phyloP scores from a whole-genome alignment of 768 basidiomycete species.

The Tulasnella sp. region DNA sequence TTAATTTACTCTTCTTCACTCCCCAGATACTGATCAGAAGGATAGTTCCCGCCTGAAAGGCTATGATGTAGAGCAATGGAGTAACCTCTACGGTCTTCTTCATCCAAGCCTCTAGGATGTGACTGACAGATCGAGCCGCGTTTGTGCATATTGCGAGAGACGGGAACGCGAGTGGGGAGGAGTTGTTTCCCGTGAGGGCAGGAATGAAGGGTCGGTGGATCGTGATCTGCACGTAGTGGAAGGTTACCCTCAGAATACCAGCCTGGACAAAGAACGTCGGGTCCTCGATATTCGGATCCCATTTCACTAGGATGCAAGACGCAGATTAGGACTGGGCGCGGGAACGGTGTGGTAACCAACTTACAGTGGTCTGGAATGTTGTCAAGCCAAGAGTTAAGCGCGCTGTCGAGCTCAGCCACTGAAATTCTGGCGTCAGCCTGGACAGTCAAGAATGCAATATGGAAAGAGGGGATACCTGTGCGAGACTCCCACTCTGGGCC shows the following conservation, averaged over 20 bases:
- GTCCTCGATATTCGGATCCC: conserved; percentile 48
- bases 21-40: conserved; percentile 62
- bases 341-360: neutral
- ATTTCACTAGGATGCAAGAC: conserved; percentile 39
- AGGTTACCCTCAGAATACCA: conserved; percentile 48
- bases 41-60: conserved; percentile 47
- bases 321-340: neutral
- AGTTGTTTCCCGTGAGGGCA: conserved; percentile 36
- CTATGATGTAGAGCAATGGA: conserved; percentile 33
- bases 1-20: conserved; percentile 42
- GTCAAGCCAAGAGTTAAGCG: conserved; percentile 65
- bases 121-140: conserved; percentile 65
- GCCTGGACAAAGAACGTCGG: conserved; percentile 50
- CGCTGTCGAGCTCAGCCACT: conserved; percentile 59
- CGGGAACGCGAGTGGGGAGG: conserved; percentile 46
- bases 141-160: conserved; percentile 76
- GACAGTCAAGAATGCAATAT: neutral
- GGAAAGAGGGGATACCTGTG: conserved; percentile 30
- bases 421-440: neutral
- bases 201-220: conserved; percentile 75
- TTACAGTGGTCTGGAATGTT: conserved; percentile 58
- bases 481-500: conserved; percentile 55
- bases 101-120: conserved; percentile 54
- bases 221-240: conserved; percentile 62
- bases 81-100: conserved; percentile 32